A percentile compares a stretch with the other conserved stretches of the same genome.
Conservation (phyloP, 208 protist genomes). For the Balamuthia mandrillaris region DNA sequence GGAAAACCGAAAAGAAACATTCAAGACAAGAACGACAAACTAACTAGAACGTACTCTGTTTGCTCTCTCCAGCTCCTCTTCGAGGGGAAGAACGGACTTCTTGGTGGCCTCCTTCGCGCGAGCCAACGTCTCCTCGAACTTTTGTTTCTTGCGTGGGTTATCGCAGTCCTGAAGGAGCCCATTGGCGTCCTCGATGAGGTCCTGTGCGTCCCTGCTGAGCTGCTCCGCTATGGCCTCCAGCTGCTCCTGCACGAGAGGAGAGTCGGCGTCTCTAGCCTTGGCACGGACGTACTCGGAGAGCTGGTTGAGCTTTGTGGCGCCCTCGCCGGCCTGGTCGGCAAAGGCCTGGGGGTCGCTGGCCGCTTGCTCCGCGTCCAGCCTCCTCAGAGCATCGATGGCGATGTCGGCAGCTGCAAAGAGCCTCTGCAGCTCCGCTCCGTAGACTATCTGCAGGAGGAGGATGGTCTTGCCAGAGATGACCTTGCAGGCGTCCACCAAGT, state of each 20-base stretch:
- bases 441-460: conserved; percentile 37
- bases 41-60: not conserved
- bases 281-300: conserved; percentile 7
- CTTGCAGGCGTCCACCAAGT: conserved; percentile 29
- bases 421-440: conserved; percentile 10
- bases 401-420: conserved; percentile 5
- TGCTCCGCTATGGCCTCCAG: not conserved
- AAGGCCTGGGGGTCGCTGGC: conserved; percentile 6
- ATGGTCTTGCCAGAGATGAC: conserved; percentile 39
- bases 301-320: conserved; percentile 4
- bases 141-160: no score
- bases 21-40: no score
- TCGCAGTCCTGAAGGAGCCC: conserved; percentile 1
- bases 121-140: not conserved
- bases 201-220: not conserved
- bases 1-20: no score
- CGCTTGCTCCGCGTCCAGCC: not conserved
- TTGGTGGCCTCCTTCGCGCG: not conserved
- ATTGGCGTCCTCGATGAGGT: conserved; percentile 17
- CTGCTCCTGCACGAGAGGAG: not conserved
- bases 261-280: conserved; percentile 27
- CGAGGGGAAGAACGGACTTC: not conserved
- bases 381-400: not conserved
- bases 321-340: conserved; percentile 10
- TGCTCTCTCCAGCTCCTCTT: conserved; percentile 17